Evolutionary conservation across 345 rosid genomes (phyloP).

Genomic region (Brassica nigra): DNA sequence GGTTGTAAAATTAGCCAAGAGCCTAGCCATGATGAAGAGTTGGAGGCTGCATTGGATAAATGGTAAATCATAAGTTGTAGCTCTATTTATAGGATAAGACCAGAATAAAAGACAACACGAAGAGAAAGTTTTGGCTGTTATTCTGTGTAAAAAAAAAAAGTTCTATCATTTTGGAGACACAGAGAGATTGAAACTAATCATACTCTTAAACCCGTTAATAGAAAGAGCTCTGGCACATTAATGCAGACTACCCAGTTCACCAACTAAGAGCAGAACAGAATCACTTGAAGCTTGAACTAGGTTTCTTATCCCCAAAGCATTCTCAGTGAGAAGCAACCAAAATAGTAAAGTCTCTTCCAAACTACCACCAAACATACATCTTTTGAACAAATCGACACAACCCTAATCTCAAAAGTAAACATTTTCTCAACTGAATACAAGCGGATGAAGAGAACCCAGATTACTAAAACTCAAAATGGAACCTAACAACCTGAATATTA

Average conservation of each 20-base stretch:
- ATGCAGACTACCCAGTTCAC: background rate
- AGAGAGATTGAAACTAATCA: background rate
- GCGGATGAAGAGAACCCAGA: conserved; percentile 24
- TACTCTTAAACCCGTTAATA: background rate
- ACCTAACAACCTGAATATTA: background rate
- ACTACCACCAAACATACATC: background rate
- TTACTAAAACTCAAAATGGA: conserved; percentile 5
- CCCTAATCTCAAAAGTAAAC: conserved; percentile 28
- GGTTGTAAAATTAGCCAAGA: conserved; percentile 56
- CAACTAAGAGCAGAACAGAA: background rate
- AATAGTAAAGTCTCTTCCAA: background rate
- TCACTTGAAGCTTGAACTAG: background rate
- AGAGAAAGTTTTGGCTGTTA: background rate
- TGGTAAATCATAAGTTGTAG: background rate
- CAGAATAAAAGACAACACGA: background rate
- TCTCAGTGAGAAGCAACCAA: background rate
- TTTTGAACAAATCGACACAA: conserved; percentile 4
- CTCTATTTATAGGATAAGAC: background rate
- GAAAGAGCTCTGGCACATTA: conserved; percentile 5
- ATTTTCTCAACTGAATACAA: conserved; percentile 17
- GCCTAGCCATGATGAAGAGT: conserved; percentile 58
- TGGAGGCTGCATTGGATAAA: conserved; percentile 47
- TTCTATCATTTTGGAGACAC: background rate
- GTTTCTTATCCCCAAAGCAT: background rate
- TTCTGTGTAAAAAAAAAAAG: background rate